Evolutionary conservation across 2,329 filamentous ascomycete genomes (phyloP).

Genomic region (Fusarium hainanense): DNA sequence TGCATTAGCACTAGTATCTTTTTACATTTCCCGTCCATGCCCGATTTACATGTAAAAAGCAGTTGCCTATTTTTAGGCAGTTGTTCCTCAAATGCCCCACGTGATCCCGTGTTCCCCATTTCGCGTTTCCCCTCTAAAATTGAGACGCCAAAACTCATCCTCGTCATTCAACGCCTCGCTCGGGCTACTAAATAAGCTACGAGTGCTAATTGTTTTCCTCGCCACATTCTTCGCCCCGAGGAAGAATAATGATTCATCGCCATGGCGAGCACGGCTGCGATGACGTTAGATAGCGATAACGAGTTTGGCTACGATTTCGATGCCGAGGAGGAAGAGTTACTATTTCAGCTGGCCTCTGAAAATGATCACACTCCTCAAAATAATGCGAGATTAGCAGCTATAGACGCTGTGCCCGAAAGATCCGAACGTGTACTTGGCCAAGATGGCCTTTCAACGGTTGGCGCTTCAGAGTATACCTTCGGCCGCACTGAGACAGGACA

Average conservation of each 20-base stretch:
- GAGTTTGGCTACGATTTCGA: conserved; percentile 62
- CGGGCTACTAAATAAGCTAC: conserved; percentile 12
- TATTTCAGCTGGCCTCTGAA: conserved; percentile 51
- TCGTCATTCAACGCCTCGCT: conserved; percentile 8
- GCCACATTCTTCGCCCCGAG: neutral
- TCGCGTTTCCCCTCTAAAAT: conserved; percentile 18
- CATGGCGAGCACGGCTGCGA: conserved; percentile 18
- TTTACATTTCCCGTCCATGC: neutral
- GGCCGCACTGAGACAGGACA: conserved; percentile 4
- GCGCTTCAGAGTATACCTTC: conserved; percentile 1
- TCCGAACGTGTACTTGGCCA: conserved; percentile 14
- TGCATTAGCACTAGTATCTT: neutral
- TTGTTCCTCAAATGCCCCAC: conserved; percentile 17
- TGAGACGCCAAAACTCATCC: conserved; percentile 12
- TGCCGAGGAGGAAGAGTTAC: conserved; percentile 57
- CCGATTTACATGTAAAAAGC: neutral
- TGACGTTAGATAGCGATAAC: conserved; percentile 51
- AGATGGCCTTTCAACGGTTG: conserved; percentile 20
- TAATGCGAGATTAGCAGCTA: conserved; percentile 25
- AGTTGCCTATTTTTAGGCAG: conserved; percentile 5
- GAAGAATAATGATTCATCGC: conserved; percentile 41
- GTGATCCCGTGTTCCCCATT: conserved; percentile 43
- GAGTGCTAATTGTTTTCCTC: conserved; percentile 4
- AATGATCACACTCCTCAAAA: conserved; percentile 11
- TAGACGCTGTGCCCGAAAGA: conserved; percentile 43